Evolutionary conservation across 768 basidiomycete genomes (phyloP).

Genomic region (Mrakia frigida): DNA sequence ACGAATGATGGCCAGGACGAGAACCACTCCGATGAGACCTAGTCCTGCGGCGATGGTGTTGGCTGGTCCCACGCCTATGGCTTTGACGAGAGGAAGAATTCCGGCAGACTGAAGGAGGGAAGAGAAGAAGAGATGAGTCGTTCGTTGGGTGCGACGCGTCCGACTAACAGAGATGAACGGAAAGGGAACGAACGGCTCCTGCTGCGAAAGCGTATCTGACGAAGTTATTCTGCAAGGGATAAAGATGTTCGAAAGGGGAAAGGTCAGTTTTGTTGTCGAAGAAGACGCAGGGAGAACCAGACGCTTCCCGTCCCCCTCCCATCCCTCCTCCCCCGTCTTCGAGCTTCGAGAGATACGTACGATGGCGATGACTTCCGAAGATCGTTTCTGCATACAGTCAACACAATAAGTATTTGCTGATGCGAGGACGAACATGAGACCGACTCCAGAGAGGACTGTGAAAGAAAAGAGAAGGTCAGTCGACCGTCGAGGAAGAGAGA

Average conservation of each 20-base stretch:
- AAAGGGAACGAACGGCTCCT: conserved; percentile 22
- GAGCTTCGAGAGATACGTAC: too few relatives aligned
- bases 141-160: neutral
- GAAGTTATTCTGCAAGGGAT: conserved; percentile 41
- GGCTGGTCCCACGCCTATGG: conserved; percentile 45
- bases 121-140: too few relatives aligned
- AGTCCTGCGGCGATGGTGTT: conserved; percentile 40
- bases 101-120: conserved; percentile 36
- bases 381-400: conserved; percentile 33
- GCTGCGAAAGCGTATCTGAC: conserved; percentile 44
- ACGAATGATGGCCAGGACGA: conserved; percentile 12
- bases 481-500: neutral
- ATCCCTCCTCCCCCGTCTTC: too few relatives aligned
- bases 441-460: conserved; percentile 36
- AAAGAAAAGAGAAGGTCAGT: neutral
- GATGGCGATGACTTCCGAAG: conserved; percentile 37
- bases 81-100: conserved; percentile 43
- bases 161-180: neutral
- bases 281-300: neutral
- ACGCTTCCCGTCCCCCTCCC: too few relatives aligned
- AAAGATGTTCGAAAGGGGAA: neutral
- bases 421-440: conserved; percentile 40
- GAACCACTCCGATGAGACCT: conserved; percentile 9
- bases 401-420: conserved; percentile 42
- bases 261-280: neutral